A percentile compares a stretch with the other conserved stretches of the same genome.
Evolutionary conservation across 2,329 filamentous ascomycete genomes (phyloP).

Genomic region (Rosellinia necatrix): DNA sequence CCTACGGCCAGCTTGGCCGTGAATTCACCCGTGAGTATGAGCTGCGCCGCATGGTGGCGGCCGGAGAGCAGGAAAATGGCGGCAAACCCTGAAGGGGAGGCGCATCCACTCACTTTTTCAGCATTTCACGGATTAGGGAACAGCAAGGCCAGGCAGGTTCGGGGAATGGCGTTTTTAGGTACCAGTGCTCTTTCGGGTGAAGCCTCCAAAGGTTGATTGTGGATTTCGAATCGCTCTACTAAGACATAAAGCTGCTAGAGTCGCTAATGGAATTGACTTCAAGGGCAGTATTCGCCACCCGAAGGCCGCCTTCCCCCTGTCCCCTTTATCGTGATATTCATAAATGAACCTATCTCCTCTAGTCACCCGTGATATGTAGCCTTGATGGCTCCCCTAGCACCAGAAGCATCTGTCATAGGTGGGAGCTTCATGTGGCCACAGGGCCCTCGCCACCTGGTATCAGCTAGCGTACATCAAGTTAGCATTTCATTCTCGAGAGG

Average conservation of each 20-base stretch:
- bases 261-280: constrained; percentile 10
- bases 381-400: background rate
- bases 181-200: constrained; percentile 12
- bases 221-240: constrained; percentile 12
- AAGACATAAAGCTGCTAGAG: constrained; percentile 6
- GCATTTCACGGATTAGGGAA: constrained; percentile 19
- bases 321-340: constrained; percentile 16
- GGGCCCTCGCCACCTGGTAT: constrained; percentile 80
- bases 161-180: constrained; percentile 23
- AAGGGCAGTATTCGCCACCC: constrained; percentile 8
- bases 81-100: constrained; percentile 32
- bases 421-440: constrained; percentile 39
- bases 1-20: constrained; percentile 78
- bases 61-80: constrained; percentile 58
- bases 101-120: constrained; percentile 19
- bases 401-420: background rate
- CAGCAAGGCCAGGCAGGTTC: constrained; percentile 17
- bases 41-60: constrained; percentile 80
- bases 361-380: background rate
- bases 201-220: constrained; percentile 7
- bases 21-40: constrained; percentile 95
- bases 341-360: constrained; percentile 1
- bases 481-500: background rate
- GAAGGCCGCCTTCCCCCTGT: constrained; percentile 8
- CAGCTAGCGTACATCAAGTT: constrained; percentile 54